Evolutionary conservation across 2,329 filamentous ascomycete species (phyloP).

Genomic region (Aspergillus melleus): DNA sequence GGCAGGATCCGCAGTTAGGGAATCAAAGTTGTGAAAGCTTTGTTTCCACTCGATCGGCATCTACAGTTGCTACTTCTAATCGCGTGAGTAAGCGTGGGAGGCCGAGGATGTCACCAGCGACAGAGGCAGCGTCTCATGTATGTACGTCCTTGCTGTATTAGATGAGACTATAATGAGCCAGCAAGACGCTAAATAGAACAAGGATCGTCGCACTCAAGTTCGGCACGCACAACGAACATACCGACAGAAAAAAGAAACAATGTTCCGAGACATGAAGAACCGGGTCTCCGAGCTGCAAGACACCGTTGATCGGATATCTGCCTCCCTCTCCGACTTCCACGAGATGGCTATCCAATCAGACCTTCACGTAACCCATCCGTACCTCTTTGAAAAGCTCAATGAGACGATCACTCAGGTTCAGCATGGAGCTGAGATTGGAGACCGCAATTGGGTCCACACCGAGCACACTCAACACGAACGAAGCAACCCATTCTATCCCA

Average conservation of each 20-base stretch:
- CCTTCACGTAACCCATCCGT: slow-evolving; percentile 9
- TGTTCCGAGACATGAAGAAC: slow-evolving; percentile 71
- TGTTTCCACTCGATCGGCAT: not conserved
- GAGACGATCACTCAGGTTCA: slow-evolving; percentile 1
- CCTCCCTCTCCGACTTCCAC: not conserved
- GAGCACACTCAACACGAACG: not conserved
- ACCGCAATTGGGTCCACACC: no score
- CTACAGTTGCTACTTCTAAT: not conserved
- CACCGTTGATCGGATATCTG: slow-evolving; percentile 13
- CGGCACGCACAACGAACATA: slow-evolving; percentile 84
- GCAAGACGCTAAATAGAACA: no score
- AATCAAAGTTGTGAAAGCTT: not conserved
- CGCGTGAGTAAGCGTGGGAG: not conserved
- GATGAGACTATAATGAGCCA: not conserved
- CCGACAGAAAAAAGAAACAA: slow-evolving; percentile 78
- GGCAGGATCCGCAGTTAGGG: not conserved
- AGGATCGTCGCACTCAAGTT: slow-evolving; percentile 74
- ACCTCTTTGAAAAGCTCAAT: slow-evolving; percentile 1
- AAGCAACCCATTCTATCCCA: not conserved
- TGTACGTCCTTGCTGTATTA: not conserved
- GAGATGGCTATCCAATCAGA: slow-evolving; percentile 3
- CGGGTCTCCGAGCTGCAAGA: slow-evolving; percentile 68
- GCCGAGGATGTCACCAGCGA: not conserved
- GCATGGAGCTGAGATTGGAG: no score
- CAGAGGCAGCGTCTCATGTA: not conserved